These are phyloP conservation scores for Claviceps digitariae DNA, from an alignment of 2,329 filamentous ascomycete species.

Conservation along the genomic window DNA sequence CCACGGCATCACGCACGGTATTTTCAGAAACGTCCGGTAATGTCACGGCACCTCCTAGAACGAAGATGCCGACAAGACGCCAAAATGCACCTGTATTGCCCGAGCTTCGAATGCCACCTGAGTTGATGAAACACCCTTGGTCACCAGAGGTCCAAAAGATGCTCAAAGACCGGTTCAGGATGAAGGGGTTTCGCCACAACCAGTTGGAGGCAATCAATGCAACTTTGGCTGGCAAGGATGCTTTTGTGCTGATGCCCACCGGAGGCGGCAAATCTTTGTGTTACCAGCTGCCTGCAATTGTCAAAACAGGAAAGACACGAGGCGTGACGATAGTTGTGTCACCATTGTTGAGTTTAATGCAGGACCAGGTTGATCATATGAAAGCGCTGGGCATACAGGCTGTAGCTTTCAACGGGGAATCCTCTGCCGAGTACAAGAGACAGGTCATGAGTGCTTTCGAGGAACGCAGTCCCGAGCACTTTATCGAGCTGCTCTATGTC, in stretches of 20 bases:
- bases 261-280: conserved; percentile 94
- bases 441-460: conserved; percentile 53
- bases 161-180: conserved; percentile 71
- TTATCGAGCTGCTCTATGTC: conserved; percentile 80
- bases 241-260: conserved; percentile 95
- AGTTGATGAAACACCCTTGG: conserved; percentile 60
- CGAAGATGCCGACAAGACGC: conserved; percentile 20
- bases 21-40: conserved; percentile 39
- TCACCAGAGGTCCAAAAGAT: conserved; percentile 69
- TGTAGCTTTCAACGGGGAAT: conserved; percentile 68
- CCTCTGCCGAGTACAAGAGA: conserved; percentile 45
- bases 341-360: conserved; percentile 87
- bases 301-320: conserved; percentile 64
- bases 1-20: conserved; percentile 19
- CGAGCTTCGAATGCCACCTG: conserved; percentile 28
- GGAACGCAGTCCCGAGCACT: conserved; percentile 53
- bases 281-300: conserved; percentile 84
- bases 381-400: conserved; percentile 63
- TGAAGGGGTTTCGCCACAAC: conserved; percentile 78
- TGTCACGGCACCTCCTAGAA: conserved; percentile 16
- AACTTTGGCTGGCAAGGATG: conserved; percentile 73
- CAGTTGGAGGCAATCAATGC: conserved; percentile 95
- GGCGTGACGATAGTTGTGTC: conserved; percentile 94
- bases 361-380: conserved; percentile 85
- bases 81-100: conserved; percentile 13